phyloP scores from a whole-genome alignment of 768 basidiomycete genomes.

The Boletus subcaerulescens region DNA sequence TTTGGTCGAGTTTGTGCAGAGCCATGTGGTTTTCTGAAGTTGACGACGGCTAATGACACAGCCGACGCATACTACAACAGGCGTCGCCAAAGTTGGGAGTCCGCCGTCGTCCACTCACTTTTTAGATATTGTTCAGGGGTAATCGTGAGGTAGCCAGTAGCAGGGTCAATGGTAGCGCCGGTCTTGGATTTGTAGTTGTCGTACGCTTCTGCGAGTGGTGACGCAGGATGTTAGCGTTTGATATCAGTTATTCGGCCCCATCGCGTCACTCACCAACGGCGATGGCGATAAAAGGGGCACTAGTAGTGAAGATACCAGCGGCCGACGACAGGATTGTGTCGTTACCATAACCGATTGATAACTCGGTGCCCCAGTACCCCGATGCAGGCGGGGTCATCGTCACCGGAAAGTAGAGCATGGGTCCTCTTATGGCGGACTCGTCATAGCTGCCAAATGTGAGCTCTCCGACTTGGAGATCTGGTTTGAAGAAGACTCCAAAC shows the following conservation, averaged over 20 bases:
- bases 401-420: constrained; percentile 22
- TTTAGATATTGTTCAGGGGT: not conserved
- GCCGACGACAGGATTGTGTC: constrained; percentile 20
- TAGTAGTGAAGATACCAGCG: constrained; percentile 34
- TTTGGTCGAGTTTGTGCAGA: too few species aligned
- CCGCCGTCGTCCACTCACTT: too few species aligned
- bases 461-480: constrained; percentile 1
- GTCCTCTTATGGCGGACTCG: constrained; percentile 4
- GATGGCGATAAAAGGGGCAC: constrained; percentile 24
- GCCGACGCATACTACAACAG: too few species aligned
- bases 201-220: not conserved
- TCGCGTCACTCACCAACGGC: constrained; percentile 14
- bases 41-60: too few species aligned
- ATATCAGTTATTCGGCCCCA: too few species aligned
- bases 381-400: constrained; percentile 23
- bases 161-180: not conserved
- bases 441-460: constrained; percentile 32
- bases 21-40: too few species aligned
- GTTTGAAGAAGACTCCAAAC: constrained; percentile 32
- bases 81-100: too few species aligned
- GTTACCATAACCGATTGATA: constrained; percentile 27
- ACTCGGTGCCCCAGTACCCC: constrained; percentile 32
- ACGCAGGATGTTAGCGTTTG: too few species aligned
- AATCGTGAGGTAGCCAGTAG: not conserved
- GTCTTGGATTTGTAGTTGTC: not conserved